A percentile compares a stretch with the other conserved stretches of the same genome.
Evolutionary conservation across 257 asterid species (phyloP).

Genomic region (Solanum piurae): DNA sequence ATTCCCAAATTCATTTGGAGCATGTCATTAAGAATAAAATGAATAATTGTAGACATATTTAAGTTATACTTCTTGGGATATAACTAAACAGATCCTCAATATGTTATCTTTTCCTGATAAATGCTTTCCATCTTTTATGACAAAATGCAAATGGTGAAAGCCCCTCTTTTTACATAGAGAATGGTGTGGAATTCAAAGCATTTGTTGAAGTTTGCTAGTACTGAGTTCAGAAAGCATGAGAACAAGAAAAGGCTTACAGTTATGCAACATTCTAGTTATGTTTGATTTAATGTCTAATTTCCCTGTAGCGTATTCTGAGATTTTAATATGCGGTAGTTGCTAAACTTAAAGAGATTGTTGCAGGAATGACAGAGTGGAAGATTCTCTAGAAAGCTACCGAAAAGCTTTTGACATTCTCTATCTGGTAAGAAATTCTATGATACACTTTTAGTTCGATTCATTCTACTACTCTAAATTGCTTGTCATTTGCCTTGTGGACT

Average conservation of each 20-base stretch:
- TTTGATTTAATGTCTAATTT: not conserved
- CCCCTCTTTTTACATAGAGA: not conserved
- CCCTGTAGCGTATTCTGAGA: not conserved
- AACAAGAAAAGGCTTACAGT: not conserved
- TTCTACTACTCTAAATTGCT: not conserved
- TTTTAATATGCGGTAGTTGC: not conserved
- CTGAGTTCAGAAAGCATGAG: not conserved
- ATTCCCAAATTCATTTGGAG: not conserved
- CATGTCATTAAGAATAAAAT: not conserved
- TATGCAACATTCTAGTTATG: not conserved
- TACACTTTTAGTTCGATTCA: not conserved
- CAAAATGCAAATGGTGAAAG: not conserved
- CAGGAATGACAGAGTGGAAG: slow-evolving; percentile 75
- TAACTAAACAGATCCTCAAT: not conserved
- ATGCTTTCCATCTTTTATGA: not conserved
- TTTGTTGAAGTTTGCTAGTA: not conserved
- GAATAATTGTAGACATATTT: not conserved
- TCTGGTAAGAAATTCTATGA: slow-evolving; percentile 34
- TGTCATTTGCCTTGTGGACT: not conserved
- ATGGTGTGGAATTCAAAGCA: not conserved
- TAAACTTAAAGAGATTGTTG: slow-evolving; percentile 12
- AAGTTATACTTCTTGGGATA: not conserved
- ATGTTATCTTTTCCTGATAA: not conserved
- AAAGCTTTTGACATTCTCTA: slow-evolving; percentile 74
- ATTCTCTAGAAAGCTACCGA: slow-evolving; percentile 55